Evolutionary conservation across 2,329 filamentous ascomycete species (phyloP).

Genomic region (Botryotinia calthae): DNA sequence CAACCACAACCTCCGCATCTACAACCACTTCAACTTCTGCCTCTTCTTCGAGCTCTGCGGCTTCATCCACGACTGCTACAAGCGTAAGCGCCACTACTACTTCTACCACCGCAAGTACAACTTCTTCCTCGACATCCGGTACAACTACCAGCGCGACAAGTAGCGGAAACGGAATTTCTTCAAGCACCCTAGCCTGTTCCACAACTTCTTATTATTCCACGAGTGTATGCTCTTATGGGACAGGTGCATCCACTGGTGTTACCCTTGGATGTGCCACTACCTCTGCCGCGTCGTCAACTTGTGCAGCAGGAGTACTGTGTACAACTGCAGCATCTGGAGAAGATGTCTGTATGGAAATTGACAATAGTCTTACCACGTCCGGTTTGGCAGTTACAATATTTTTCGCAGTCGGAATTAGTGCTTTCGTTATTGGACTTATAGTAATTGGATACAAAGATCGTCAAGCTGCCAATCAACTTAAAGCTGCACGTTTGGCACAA

Average conservation of each 20-base stretch:
- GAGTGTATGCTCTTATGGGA: constrained; percentile 15
- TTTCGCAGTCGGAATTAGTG: constrained; percentile 1
- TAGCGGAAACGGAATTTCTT: neutral
- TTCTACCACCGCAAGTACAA: constrained; percentile 3
- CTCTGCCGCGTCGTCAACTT: neutral
- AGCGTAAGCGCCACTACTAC: neutral
- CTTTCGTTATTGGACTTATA: constrained; percentile 14
- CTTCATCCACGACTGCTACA: constrained; percentile 10
- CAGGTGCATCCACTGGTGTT: constrained; percentile 15
- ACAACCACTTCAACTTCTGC: neutral
- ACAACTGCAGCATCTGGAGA: constrained; percentile 6
- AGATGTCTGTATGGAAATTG: neutral
- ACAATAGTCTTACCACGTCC: constrained; percentile 13
- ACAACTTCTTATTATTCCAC: constrained; percentile 15
- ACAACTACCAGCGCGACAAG: neutral
- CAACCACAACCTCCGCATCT: neutral
- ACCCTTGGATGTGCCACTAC: constrained; percentile 17
- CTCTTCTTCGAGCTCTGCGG: neutral
- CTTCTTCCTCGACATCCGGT: constrained; percentile 5
- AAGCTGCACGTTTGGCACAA: neutral
- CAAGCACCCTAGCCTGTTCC: constrained; percentile 9
- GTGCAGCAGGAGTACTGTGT: constrained; percentile 13
- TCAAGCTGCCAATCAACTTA: neutral
- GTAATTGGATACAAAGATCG: constrained; percentile 8
- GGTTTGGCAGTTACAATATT: constrained; percentile 16